These are phyloP conservation scores for Calonectria pseudoreteaudii DNA, from an alignment of 2,329 filamentous ascomycete genomes.

Conservation along the genomic window DNA sequence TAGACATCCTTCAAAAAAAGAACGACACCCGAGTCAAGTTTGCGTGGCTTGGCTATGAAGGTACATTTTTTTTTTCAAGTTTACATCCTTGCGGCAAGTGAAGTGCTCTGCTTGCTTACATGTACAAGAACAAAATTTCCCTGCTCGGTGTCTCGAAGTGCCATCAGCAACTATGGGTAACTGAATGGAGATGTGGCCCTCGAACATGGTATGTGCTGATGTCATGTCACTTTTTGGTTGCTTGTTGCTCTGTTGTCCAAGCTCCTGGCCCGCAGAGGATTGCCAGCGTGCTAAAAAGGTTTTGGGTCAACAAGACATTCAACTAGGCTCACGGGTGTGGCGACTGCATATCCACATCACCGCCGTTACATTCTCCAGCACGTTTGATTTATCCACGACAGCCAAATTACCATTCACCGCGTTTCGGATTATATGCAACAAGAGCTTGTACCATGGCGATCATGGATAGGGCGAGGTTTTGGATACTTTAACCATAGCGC, in stretches of 20 bases:
- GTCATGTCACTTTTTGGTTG: background rate
- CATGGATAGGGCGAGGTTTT: conserved; percentile 4
- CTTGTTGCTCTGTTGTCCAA: background rate
- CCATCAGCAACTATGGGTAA: background rate
- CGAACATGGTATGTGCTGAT: background rate
- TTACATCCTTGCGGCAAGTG: background rate
- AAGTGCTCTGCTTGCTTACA: background rate
- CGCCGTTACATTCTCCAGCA: background rate
- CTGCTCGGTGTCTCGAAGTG: too few relatives aligned
- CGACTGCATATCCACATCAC: background rate
- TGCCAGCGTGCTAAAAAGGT: background rate
- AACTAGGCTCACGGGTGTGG: background rate
- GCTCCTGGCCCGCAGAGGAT: background rate
- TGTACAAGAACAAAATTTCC: too few relatives aligned
- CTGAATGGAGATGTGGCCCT: background rate
- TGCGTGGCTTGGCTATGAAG: conserved; percentile 45
- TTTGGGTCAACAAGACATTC: background rate
- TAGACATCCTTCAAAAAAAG: conserved; percentile 50
- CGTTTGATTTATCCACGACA: background rate
- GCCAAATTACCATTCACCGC: background rate
- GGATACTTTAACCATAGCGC: background rate
- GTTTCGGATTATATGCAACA: background rate
- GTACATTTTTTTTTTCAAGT: conserved; percentile 23
- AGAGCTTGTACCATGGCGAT: conserved; percentile 2
- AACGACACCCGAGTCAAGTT: conserved; percentile 43